These are phyloP conservation scores for Fusarium chaquense DNA, from an alignment of 2,329 filamentous ascomycete genomes.

Conservation along the genomic window DNA sequence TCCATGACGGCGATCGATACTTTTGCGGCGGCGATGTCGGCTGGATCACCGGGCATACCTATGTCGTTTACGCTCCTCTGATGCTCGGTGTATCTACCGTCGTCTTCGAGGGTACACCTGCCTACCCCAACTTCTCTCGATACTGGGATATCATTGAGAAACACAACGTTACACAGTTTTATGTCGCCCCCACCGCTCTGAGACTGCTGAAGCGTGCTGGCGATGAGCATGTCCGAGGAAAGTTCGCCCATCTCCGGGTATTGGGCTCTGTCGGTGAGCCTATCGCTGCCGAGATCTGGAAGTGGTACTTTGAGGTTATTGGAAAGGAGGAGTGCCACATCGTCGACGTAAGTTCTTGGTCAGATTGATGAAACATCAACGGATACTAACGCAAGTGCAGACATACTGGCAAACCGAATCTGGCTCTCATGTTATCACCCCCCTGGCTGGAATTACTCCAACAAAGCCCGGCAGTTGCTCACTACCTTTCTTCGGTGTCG, in stretches of 20 bases:
- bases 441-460: conserved; percentile 90
- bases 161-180: conserved; percentile 96
- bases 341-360: conserved; percentile 79
- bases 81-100: conserved; percentile 94
- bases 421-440: conserved; percentile 94
- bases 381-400: conserved; percentile 59
- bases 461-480: conserved; percentile 98
- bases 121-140: conserved; percentile 96
- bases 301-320: conserved; percentile 98
- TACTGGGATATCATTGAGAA: conserved; percentile 99
- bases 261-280: conserved; percentile 97
- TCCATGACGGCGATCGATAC: conserved; percentile 92
- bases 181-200: conserved; percentile 94
- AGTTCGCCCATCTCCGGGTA: conserved; percentile 90
- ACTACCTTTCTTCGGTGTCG: conserved; percentile 97
- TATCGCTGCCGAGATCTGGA: conserved; percentile 98
- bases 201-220: conserved; percentile 95
- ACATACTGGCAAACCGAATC: conserved; percentile 99
- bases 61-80: conserved; percentile 96
- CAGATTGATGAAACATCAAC: neutral
- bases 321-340: conserved; percentile 94
- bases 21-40: conserved; percentile 99
- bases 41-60: conserved; percentile 99
- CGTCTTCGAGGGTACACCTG: conserved; percentile 97
- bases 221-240: conserved; percentile 87